phyloP scores from a whole-genome alignment of 2,329 filamentous ascomycete species.

The Fusarium sp. region DNA sequence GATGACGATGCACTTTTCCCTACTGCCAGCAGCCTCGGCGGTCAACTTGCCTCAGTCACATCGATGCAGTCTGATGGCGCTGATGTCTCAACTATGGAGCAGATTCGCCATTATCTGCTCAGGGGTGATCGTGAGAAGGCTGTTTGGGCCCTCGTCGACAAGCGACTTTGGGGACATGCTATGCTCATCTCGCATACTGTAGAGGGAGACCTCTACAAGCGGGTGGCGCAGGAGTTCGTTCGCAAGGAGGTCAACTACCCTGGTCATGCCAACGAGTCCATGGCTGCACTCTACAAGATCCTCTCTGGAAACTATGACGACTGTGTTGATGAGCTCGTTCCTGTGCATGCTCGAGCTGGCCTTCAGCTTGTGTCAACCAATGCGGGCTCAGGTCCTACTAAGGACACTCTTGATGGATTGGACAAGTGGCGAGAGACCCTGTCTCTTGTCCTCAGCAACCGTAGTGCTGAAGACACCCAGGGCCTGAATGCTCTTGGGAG shows the following conservation, averaged over 20 bases:
- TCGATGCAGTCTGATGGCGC: conserved; percentile 70
- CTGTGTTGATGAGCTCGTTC: conserved; percentile 94
- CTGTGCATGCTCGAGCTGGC: conserved; percentile 89
- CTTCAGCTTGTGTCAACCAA: conserved; percentile 89
- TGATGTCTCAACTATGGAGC: conserved; percentile 75
- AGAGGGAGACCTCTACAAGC: conserved; percentile 87
- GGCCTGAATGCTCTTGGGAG: conserved; percentile 84
- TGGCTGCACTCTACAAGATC: conserved; percentile 92
- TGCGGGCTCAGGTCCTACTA: conserved; percentile 67
- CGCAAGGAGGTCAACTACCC: conserved; percentile 90
- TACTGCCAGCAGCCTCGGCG: conserved; percentile 36
- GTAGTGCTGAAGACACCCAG: conserved; percentile 80
- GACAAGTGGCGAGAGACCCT: conserved; percentile 96
- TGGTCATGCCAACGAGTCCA: conserved; percentile 82
- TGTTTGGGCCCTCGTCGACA: conserved; percentile 92
- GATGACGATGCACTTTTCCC: conserved; percentile 42
- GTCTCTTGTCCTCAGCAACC: conserved; percentile 86
- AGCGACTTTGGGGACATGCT: conserved; percentile 94
- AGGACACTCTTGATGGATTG: conserved; percentile 83
- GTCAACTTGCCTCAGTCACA: conserved; percentile 42
- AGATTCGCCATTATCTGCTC: conserved; percentile 78
- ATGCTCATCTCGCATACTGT: conserved; percentile 85
- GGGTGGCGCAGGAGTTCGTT: conserved; percentile 94
- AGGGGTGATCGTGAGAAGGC: conserved; percentile 89
- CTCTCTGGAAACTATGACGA: conserved; percentile 95